A percentile compares a stretch with the other conserved stretches of the same genome.
These are phyloP conservation scores for Mychonastes homosphaera DNA, from an alignment of 139 green algal genomes.

Conservation along the genomic window DNA sequence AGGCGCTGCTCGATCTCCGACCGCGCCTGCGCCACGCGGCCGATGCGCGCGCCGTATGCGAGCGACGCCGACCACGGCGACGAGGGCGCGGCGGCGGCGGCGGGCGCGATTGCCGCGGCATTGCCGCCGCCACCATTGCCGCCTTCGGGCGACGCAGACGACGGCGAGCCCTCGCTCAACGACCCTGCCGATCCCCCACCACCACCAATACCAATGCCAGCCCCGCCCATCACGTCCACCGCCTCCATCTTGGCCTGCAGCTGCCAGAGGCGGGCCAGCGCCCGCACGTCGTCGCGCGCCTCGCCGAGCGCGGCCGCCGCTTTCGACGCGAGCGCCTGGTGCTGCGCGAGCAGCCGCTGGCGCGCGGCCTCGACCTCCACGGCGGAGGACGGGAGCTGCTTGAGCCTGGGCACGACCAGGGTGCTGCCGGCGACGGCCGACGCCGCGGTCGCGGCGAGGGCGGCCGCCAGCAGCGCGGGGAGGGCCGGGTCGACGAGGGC, in stretches of 20 bases:
- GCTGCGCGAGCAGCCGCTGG: conserved; percentile 71
- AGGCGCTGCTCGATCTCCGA: conserved; percentile 61
- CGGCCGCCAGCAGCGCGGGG: conserved; percentile 45
- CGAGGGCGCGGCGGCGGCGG: neutral
- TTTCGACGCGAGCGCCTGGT: conserved; percentile 34
- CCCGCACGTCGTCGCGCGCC: conserved; percentile 56
- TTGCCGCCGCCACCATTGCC: neutral
- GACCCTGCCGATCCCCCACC: too few relatives aligned
- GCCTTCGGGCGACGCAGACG: neutral
- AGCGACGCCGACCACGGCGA: neutral
- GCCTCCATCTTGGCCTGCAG: conserved; percentile 80
- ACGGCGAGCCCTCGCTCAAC: too few relatives aligned
- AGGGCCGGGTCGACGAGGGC: conserved; percentile 63
- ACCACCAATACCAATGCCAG: neutral
- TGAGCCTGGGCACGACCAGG: conserved; percentile 66
- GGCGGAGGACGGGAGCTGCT: conserved; percentile 52
- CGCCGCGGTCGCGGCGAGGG: conserved; percentile 18
- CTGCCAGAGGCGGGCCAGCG: conserved; percentile 78
- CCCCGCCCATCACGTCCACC: conserved; percentile 25
- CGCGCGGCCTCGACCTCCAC: conserved; percentile 45
- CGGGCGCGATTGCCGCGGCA: neutral
- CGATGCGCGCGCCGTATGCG: conserved; percentile 63
- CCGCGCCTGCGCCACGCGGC: conserved; percentile 41
- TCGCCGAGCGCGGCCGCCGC: conserved; percentile 28
- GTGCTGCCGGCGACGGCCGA: conserved; percentile 32